Conservation (phyloP, 352 stramenopile genomes). For the Globisporangium rhizosaccharum region DNA sequence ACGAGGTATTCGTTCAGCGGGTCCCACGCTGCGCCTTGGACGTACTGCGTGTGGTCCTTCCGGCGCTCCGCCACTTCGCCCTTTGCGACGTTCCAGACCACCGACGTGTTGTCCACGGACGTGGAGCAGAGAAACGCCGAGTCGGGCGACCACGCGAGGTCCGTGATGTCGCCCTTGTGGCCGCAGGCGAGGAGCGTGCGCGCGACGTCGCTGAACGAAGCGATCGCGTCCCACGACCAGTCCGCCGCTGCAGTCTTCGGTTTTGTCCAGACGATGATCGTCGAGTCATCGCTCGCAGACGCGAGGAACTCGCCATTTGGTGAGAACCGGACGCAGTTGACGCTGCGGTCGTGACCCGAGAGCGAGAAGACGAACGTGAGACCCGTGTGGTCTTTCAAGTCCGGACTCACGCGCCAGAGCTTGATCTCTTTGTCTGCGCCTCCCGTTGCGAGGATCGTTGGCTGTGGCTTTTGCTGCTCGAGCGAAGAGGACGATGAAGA, state of each 20-base stretch:
- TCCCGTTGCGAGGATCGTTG: conserved; percentile 61
- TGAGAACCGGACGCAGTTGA: conserved; percentile 92
- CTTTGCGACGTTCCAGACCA: conserved; percentile 85
- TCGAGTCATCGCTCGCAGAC: conserved; percentile 87
- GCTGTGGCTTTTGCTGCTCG: not conserved
- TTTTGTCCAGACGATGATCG: conserved; percentile 82
- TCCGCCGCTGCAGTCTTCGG: conserved; percentile 62
- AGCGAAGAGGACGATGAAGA: not conserved
- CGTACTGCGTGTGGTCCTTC: conserved; percentile 94
- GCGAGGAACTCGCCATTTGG: conserved; percentile 79
- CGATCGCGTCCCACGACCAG: conserved; percentile 76
- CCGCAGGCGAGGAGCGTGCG: conserved; percentile 70
- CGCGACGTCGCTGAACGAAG: conserved; percentile 74
- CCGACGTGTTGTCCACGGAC: conserved; percentile 90
- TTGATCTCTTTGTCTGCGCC: conserved; percentile 89
- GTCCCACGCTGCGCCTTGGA: conserved; percentile 95
- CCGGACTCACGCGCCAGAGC: conserved; percentile 59
- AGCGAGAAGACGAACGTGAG: conserved; percentile 83
- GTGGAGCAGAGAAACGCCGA: conserved; percentile 88
- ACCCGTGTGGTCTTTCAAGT: conserved; percentile 24
- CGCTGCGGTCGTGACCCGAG: conserved; percentile 82
- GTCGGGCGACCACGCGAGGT: conserved; percentile 90
- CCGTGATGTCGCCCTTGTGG: conserved; percentile 89
- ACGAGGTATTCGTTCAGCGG: conserved; percentile 92
- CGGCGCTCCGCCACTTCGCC: conserved; percentile 73